Conservation (phyloP, 208 protist genomes). For the Wallacemonas sp. region DNA sequence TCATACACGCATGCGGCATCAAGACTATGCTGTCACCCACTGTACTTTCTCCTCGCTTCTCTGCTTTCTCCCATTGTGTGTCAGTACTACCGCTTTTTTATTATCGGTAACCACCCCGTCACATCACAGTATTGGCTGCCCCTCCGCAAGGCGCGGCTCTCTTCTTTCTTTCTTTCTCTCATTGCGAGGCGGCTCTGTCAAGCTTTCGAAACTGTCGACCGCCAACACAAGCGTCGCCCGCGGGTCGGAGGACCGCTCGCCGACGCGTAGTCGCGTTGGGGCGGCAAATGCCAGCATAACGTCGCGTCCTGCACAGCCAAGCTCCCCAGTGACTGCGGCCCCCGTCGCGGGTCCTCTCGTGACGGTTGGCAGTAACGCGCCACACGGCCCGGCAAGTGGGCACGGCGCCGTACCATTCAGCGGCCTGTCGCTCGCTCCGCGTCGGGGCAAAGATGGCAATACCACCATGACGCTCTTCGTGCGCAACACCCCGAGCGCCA, state of each 20-base stretch:
- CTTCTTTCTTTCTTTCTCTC: constrained; percentile 3
- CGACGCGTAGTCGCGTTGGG: background rate
- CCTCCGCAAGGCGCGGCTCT: background rate
- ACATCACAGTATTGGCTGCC: too few species aligned
- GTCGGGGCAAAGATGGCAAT: constrained; percentile 23
- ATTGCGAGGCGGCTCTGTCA: background rate
- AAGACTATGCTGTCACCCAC: too few species aligned
- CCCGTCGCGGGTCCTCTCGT: background rate
- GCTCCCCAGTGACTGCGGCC: background rate
- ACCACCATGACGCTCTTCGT: constrained; percentile 39
- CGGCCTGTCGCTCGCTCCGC: constrained; percentile 8
- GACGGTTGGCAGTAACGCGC: constrained; percentile 5
- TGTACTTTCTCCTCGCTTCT: too few species aligned
- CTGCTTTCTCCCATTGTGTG: too few species aligned
- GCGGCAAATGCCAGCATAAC: background rate
- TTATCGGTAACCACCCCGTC: too few species aligned
- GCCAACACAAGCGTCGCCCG: constrained; percentile 5
- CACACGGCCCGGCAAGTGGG: background rate
- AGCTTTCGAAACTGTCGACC: constrained; percentile 9
- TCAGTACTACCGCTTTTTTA: too few species aligned
- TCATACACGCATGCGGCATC: too few species aligned
- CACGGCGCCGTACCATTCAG: constrained; percentile 6
- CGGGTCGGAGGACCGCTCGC: constrained; percentile 9
- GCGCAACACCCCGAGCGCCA: constrained; percentile 6
- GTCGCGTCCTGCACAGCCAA: background rate